phyloP scores from a whole-genome alignment of 1,139 yeast species.

The Meyerozyma athensensis region DNA sequence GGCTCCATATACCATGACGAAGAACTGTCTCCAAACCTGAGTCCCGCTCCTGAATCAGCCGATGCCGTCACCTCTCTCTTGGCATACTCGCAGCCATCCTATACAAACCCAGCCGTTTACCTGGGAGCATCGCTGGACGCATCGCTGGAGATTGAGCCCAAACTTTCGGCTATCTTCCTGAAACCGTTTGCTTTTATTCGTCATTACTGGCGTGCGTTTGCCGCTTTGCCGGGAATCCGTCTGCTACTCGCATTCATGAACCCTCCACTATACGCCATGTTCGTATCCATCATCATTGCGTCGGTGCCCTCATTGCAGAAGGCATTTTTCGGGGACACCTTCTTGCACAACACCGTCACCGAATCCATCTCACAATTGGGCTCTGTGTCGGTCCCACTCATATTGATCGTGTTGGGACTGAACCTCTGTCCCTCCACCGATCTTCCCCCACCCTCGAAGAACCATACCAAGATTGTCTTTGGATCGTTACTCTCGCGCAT shows the following conservation, averaged over 20 bases:
- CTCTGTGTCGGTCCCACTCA: conserved; percentile 81
- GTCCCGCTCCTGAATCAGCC: conserved; percentile 1
- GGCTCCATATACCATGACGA: conserved; percentile 5
- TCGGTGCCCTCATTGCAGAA: conserved; percentile 66
- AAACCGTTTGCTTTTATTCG: neutral
- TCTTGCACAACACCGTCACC: conserved; percentile 55
- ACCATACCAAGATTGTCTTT: conserved; percentile 53
- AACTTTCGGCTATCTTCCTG: neutral
- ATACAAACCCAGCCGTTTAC: neutral
- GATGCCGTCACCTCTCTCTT: neutral
- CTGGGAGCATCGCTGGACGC: neutral
- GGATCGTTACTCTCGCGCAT: conserved; percentile 72
- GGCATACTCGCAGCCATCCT: neutral
- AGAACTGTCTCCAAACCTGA: neutral
- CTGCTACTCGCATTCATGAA: conserved; percentile 55
- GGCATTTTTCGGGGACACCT: conserved; percentile 18
- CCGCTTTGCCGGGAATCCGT: conserved; percentile 9
- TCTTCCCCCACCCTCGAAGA: conserved; percentile 58
- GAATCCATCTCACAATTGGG: conserved; percentile 77
- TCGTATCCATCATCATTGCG: conserved; percentile 77
- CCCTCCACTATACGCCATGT: conserved; percentile 94
- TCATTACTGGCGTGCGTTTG: neutral
- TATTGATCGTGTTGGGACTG: conserved; percentile 71
- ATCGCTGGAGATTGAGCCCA: neutral
- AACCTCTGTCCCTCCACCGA: conserved; percentile 65